phyloP scores from a whole-genome alignment of 164 flowering plant species.

The Vitis riparia region DNA sequence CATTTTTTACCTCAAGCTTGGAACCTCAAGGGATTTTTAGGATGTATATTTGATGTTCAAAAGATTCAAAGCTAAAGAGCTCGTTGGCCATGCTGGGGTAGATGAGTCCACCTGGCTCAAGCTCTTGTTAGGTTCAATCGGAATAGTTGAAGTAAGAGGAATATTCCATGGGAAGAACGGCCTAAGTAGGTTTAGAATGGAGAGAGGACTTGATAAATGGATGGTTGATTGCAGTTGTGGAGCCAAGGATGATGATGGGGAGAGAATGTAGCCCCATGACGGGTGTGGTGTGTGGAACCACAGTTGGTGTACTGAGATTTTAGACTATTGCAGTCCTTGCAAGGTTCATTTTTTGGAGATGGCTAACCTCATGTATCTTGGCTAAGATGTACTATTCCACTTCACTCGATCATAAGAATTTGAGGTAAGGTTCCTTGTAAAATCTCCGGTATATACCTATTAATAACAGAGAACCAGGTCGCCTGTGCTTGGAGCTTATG shows the following conservation, averaged over 20 bases:
- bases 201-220: slow-evolving; percentile 78
- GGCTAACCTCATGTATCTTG: slow-evolving; percentile 9
- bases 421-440: no score
- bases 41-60: slow-evolving; percentile 60
- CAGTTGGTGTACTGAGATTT: slow-evolving; percentile 73
- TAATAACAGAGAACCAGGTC: no score
- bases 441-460: no score
- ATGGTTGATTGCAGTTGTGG: slow-evolving; percentile 78
- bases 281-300: slow-evolving; percentile 80
- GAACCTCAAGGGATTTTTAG: slow-evolving; percentile 55
- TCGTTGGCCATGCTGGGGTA: slow-evolving; percentile 41
- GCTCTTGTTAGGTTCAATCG: slow-evolving; percentile 38
- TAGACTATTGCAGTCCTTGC: slow-evolving; percentile 42
- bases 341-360: slow-evolving; percentile 50
- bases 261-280: slow-evolving; percentile 86
- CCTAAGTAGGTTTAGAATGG: slow-evolving; percentile 54
- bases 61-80: slow-evolving; percentile 57
- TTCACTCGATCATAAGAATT: no score
- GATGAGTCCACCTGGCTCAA: slow-evolving; percentile 46
- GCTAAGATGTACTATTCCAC: no score
- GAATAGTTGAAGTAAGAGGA: slow-evolving; percentile 39
- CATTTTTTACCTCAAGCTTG: slow-evolving; percentile 56
- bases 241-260: slow-evolving; percentile 88
- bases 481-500: no score
- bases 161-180: slow-evolving; percentile 37